phyloP scores from a whole-genome alignment of 495 filamentous ascomycete species.

The Penicillium odoratum region DNA sequence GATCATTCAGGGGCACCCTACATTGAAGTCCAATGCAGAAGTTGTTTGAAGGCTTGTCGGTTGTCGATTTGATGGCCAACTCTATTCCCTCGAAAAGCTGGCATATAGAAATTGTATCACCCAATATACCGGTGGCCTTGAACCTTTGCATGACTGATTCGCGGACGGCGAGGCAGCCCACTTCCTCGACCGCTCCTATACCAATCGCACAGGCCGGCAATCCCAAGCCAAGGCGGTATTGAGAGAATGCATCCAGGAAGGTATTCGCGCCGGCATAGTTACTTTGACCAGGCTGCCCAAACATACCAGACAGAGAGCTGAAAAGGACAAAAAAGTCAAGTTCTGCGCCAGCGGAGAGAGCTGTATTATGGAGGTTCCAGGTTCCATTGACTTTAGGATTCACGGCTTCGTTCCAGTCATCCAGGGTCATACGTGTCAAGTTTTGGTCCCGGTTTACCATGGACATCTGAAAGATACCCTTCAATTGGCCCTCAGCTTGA shows the following conservation, averaged over 20 bases:
- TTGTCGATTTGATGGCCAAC: background rate
- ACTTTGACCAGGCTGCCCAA: constrained; percentile 25
- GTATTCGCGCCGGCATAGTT: constrained; percentile 42
- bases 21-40: constrained; percentile 12
- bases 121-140: background rate
- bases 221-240: constrained; percentile 26
- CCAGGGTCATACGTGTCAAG: constrained; percentile 41
- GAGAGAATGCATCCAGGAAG: constrained; percentile 37
- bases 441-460: constrained; percentile 36
- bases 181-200: constrained; percentile 23
- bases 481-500: constrained; percentile 16
- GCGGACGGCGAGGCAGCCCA: constrained; percentile 33
- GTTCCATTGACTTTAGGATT: constrained; percentile 48
- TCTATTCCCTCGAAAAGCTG: background rate
- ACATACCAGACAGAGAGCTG: constrained; percentile 34
- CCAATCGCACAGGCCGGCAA: constrained; percentile 21
- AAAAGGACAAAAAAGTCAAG: constrained; percentile 54
- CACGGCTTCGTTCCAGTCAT: constrained; percentile 36
- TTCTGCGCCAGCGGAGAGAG: constrained; percentile 21
- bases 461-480: constrained; percentile 37
- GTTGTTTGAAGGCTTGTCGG: background rate
- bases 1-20: constrained; percentile 9
- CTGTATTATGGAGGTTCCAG: constrained; percentile 55
- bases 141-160: constrained; percentile 10
- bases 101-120: background rate